Conservation (phyloP, 441 rosid species). For the Corymbia citriodora region DNA sequence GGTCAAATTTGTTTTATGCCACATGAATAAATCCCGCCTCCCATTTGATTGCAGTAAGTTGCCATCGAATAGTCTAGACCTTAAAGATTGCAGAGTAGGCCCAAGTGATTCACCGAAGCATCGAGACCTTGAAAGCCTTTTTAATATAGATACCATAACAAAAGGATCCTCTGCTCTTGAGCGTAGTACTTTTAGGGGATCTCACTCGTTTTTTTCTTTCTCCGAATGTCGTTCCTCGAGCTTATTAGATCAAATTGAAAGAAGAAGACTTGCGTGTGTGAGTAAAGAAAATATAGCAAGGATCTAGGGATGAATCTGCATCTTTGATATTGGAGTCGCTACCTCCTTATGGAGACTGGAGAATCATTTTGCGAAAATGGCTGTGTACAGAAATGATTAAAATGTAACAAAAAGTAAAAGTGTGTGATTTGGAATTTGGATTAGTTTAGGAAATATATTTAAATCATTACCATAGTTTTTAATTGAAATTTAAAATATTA, state of each 20-base stretch:
- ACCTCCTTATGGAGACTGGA: not conserved
- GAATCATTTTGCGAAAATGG: not conserved
- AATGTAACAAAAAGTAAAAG: not conserved
- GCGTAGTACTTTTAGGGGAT: not conserved
- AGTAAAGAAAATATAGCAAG: not conserved
- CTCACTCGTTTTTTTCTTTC: not conserved
- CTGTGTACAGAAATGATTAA: not conserved
- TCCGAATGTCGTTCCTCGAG: not conserved
- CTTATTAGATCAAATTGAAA: not conserved
- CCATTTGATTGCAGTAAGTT: not conserved
- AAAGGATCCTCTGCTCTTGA: not conserved
- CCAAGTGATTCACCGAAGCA: not conserved
- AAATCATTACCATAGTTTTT: not conserved
- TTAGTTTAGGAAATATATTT: not conserved
- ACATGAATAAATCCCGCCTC: not conserved
- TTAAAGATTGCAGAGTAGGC: not conserved
- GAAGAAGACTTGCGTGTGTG: not conserved
- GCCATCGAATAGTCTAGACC: not conserved
- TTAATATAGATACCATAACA: not conserved
- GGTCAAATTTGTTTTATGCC: not conserved
- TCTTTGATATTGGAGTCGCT: not conserved
- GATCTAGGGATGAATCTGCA: not conserved
- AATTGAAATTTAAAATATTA: not conserved
- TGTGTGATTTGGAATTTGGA: not conserved
- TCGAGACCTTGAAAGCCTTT: not conserved